These are phyloP conservation scores for Suillus tomentosus DNA, from an alignment of 768 basidiomycete genomes.

Conservation along the genomic window DNA sequence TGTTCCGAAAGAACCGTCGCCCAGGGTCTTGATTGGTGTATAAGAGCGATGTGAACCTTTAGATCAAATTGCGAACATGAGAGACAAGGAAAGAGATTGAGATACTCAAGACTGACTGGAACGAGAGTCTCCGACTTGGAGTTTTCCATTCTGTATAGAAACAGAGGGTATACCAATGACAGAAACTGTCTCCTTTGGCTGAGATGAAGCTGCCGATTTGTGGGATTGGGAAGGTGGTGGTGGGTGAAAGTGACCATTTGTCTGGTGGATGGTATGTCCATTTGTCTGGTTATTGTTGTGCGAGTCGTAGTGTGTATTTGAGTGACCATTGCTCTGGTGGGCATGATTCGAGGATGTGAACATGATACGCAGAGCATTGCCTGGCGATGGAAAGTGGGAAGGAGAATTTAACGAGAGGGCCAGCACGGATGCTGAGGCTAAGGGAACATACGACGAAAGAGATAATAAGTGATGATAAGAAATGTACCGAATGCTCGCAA, in stretches of 20 bases:
- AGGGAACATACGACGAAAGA: constrained; percentile 25
- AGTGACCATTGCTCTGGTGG: constrained; percentile 23
- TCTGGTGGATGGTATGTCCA: constrained; percentile 21
- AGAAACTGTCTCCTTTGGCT: constrained; percentile 60
- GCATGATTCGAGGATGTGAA: constrained; percentile 35
- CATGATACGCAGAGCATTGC: constrained; percentile 38
- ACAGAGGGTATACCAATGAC: constrained; percentile 79
- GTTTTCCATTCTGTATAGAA: constrained; percentile 64
- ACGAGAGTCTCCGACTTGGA: constrained; percentile 72
- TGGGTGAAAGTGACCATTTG: constrained; percentile 15
- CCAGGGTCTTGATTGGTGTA: constrained; percentile 94
- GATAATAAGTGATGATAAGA: constrained; percentile 17
- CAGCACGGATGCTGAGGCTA: constrained; percentile 18
- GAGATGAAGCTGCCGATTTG: constrained; percentile 19
- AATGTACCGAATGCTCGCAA: background rate
- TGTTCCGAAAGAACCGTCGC: constrained; percentile 98
- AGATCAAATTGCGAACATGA: constrained; percentile 19
- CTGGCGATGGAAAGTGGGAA: constrained; percentile 20
- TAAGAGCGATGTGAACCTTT: constrained; percentile 85
- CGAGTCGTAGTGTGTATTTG: constrained; percentile 21
- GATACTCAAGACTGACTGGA: constrained; percentile 54
- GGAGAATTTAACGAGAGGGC: constrained; percentile 21
- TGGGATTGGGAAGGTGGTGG: constrained; percentile 24
- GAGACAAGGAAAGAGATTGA: constrained; percentile 4
- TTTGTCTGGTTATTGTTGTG: constrained; percentile 31